phyloP scores from a whole-genome alignment of 768 basidiomycete genomes.

The Boletus subparvulus region DNA sequence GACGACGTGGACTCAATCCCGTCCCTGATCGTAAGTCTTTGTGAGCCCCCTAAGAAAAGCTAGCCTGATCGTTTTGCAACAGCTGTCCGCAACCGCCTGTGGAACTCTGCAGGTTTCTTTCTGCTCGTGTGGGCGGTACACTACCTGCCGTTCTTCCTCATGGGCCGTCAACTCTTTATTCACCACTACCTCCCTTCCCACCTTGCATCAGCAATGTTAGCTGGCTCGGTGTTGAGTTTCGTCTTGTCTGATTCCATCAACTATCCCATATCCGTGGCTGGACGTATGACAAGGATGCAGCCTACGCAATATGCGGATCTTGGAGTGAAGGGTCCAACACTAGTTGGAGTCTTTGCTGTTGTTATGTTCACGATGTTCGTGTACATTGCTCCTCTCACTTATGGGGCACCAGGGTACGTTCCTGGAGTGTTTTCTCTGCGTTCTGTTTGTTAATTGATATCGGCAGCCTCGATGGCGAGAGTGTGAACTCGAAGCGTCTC shows the following conservation, averaged over 20 bases:
- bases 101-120: conserved; percentile 97
- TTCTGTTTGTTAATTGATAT: conserved; percentile 16
- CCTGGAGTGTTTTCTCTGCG: neutral
- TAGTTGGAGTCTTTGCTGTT: conserved; percentile 56
- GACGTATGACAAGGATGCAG: conserved; percentile 59
- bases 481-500: conserved; percentile 81
- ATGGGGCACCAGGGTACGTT: conserved; percentile 92
- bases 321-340: conserved; percentile 72
- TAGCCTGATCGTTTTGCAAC: conserved; percentile 5
- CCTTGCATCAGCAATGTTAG: conserved; percentile 86
- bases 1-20: conserved; percentile 80
- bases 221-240: conserved; percentile 90
- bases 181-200: conserved; percentile 99
- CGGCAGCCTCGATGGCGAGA: conserved; percentile 74
- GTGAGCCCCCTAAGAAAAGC: neutral
- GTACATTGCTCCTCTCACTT: conserved; percentile 88
- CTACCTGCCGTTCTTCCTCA: conserved; percentile 96
- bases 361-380: conserved; percentile 63
- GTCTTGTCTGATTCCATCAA: conserved; percentile 88
- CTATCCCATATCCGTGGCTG: conserved; percentile 81
- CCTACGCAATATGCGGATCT: conserved; percentile 64
- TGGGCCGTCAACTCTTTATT: conserved; percentile 94
- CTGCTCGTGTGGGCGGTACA: conserved; percentile 92
- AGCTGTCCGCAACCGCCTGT: conserved; percentile 92
- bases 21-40: conserved; percentile 77